phyloP scores from a whole-genome alignment of 2,329 filamentous ascomycete genomes.

The Epichloe uncinata region DNA sequence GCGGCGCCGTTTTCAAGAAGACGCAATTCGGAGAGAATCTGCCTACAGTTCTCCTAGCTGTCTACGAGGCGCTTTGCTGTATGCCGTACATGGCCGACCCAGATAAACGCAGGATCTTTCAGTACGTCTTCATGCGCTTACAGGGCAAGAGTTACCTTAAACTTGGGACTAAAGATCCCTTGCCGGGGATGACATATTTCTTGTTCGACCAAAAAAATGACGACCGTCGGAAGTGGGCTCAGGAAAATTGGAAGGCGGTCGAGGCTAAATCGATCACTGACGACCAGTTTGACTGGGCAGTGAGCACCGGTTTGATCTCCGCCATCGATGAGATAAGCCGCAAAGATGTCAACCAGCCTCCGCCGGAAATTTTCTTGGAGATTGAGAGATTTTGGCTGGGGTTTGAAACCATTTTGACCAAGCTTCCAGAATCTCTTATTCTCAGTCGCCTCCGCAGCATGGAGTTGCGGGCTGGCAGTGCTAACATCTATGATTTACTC shows the following conservation, averaged over 20 bases:
- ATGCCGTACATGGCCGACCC: slow-evolving; percentile 56
- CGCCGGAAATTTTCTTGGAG: slow-evolving; percentile 24
- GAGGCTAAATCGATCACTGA: slow-evolving; percentile 47
- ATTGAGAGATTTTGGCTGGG: slow-evolving; percentile 72
- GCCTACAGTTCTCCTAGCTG: slow-evolving; percentile 55
- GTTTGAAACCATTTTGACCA: slow-evolving; percentile 58
- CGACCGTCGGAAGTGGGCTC: slow-evolving; percentile 33
- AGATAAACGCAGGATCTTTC: slow-evolving; percentile 48
- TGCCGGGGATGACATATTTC: slow-evolving; percentile 76
- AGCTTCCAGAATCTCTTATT: slow-evolving; percentile 60
- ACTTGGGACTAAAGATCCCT: slow-evolving; percentile 54
- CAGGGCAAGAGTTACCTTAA: slow-evolving; percentile 61
- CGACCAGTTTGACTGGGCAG: slow-evolving; percentile 76
- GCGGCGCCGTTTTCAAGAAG: slow-evolving; percentile 33
- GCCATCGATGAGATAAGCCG: slow-evolving; percentile 49
- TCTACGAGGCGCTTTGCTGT: slow-evolving; percentile 83
- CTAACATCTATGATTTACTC: slow-evolving; percentile 51
- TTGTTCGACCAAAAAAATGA: slow-evolving; percentile 52
- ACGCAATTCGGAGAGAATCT: slow-evolving; percentile 32
- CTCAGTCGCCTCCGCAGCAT: slow-evolving; percentile 66
- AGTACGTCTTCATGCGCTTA: slow-evolving; percentile 69
- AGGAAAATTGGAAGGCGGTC: slow-evolving; percentile 32
- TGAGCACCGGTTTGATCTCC: slow-evolving; percentile 57
- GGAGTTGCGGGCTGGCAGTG: slow-evolving; percentile 48
- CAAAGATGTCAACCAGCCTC: slow-evolving; percentile 25